A percentile compares a stretch with the other conserved stretches of the same genome.
phyloP scores from a whole-genome alignment of 106 monocot genomes.

The Dendrobium huoshanense region DNA sequence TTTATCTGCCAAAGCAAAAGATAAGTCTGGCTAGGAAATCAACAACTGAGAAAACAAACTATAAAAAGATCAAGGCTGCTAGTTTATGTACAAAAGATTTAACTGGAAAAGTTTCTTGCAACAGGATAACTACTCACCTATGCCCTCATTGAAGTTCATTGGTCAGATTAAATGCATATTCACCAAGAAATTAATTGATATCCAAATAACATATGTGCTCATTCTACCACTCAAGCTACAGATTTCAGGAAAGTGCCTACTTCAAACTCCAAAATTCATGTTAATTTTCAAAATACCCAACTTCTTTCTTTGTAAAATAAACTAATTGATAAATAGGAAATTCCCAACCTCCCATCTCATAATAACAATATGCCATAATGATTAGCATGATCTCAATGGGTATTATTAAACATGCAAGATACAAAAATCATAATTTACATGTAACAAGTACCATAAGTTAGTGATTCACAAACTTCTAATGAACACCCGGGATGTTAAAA shows the following conservation, averaged over 20 bases:
- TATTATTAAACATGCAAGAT: not conserved
- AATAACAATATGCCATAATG: not conserved
- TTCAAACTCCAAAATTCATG: not conserved
- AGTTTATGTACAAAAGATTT: too few species aligned
- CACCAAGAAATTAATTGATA: too few species aligned
- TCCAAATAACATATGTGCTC: not conserved
- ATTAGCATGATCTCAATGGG: not conserved
- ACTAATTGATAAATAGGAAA: not conserved
- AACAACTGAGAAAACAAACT: too few species aligned
- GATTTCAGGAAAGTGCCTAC: not conserved
- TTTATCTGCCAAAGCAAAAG: too few species aligned
- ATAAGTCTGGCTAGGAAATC: too few species aligned
- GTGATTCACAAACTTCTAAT: not conserved
- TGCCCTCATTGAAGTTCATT: not conserved
- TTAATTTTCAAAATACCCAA: not conserved
- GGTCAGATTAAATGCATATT: not conserved
- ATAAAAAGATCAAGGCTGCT: too few species aligned
- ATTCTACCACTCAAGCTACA: not conserved
- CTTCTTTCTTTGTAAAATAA: not conserved
- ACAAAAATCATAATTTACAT: not conserved
- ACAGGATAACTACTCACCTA: not conserved
- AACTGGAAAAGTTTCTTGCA: too few species aligned
- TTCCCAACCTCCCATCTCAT: not conserved
- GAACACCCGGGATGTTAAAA: not conserved
- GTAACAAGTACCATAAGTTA: not conserved